Evolutionary conservation across 1,139 yeast genomes (phyloP).

Genomic region (Arxiozyma telluris): DNA sequence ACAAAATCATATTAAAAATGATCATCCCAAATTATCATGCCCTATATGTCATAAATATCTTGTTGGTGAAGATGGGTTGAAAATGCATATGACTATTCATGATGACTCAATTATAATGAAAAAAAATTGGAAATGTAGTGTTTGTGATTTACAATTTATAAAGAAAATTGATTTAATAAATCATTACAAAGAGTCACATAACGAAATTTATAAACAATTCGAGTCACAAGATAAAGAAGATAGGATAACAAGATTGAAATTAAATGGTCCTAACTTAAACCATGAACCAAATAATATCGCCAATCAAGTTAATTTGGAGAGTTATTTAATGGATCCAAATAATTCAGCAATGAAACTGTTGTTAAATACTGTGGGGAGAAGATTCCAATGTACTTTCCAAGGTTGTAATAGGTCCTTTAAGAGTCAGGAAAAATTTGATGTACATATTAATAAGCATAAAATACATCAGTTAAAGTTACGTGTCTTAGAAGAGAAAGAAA

Average conservation of each 20-base stretch:
- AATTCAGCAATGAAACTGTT: conserved; percentile 21
- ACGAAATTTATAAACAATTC: too few relatives aligned
- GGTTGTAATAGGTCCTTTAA: conserved; percentile 30
- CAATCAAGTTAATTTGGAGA: conserved; percentile 10
- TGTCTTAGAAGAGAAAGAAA: conserved; percentile 16
- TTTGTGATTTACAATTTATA: conserved; percentile 33
- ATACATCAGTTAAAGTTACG: conserved; percentile 28
- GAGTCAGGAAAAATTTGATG: conserved; percentile 26
- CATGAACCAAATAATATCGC: conserved; percentile 5
- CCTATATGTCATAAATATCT: conserved; percentile 60
- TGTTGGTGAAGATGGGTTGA: conserved; percentile 62
- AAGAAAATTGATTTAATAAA: conserved; percentile 38
- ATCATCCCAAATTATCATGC: conserved; percentile 67
- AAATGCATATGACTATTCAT: conserved; percentile 65
- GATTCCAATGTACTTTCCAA: conserved; percentile 22
- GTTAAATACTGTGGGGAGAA: conserved; percentile 28
- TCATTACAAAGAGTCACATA: conserved; percentile 32
- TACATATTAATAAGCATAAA: conserved; percentile 29
- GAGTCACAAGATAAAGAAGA: too few relatives aligned
- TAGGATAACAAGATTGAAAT: too few relatives aligned
- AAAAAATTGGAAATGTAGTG: conserved; percentile 55
- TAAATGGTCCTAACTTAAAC: background rate
- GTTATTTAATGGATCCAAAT: conserved; percentile 10
- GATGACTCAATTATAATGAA: conserved; percentile 36
- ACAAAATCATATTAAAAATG: conserved; percentile 60